Evolutionary conservation across 129 eudicot species (phyloP), one percentile per base, ranked within the genome.

Genomic region (Flaveria ramosissima): DNA sequence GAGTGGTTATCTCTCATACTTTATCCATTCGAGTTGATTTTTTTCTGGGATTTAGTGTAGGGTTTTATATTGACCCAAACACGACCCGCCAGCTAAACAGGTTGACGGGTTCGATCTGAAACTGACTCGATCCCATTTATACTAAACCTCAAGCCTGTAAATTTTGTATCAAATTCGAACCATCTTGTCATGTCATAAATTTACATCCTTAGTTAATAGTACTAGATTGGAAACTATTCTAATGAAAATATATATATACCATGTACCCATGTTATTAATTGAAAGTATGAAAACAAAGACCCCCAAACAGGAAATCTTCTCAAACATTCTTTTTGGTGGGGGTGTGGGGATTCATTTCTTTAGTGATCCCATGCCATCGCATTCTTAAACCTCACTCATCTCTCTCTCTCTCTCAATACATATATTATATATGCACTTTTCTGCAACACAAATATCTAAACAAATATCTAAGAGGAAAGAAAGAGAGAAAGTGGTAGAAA

Each of bases 351-450:
- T 52, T 52, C 50, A 45, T 42, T 62, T 72, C 78, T 80, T 70
- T 57, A 83, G 83, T 55, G 65, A 85, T 83, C 84, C 63, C 82
- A 87, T 84, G 79, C 81, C 88, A 69, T 79, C 88, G 62, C 74
- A 84, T 72, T 59, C 84, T 73, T 87, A 77, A 50, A 39, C 52
- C 80, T 70, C 73, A 76, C 77, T 66, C 77, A 43, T 81, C 76
- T 46, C 43, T 71, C 77, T 76, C 77, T 59, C 68, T 42, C 48
- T 26, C 74, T 48, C 32, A 21, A 16, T 66, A 32, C 2, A 8
- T 43, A 27, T 81, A 71, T 52, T 45, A 10, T 45, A 10, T 45
- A 10, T 45, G 13, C 48, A 64, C 77, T 76, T 68, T 71, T 64
- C 3, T 19, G 53, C 79, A 39, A 64, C 73, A 78, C 62, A 72